Percentiles rank a stretch among this genome's conserved stretches.
These are phyloP conservation scores for Daldinia childiae DNA, from an alignment of 495 filamentous ascomycete genomes.

Conservation along the genomic window DNA sequence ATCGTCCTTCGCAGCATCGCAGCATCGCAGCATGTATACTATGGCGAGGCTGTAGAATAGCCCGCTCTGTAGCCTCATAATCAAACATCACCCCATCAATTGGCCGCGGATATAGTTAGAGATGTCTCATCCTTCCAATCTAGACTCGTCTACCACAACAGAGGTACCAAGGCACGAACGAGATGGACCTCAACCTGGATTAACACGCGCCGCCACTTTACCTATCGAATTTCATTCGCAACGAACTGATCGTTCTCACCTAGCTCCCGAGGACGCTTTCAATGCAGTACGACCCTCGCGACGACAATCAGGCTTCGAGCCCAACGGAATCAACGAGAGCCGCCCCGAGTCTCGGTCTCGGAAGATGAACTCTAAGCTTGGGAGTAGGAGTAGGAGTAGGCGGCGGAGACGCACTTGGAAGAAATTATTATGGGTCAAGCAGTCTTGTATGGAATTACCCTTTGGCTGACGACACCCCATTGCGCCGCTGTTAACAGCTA, in stretches of 20 bases:
- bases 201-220: constrained; percentile 55
- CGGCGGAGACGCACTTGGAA: constrained; percentile 80
- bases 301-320: constrained; percentile 58
- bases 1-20: constrained; percentile 2
- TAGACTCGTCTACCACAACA: constrained; percentile 11
- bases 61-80: constrained; percentile 9
- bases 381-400: constrained; percentile 64
- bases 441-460: constrained; percentile 72
- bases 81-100: background rate
- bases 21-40: constrained; percentile 8
- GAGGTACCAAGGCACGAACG: constrained; percentile 2
- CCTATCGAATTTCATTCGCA: constrained; percentile 49
- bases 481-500: constrained; percentile 8
- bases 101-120: background rate
- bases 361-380: constrained; percentile 46
- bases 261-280: constrained; percentile 88
- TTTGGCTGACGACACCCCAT: background rate
- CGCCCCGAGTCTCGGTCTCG: constrained; percentile 59
- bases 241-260: constrained; percentile 61
- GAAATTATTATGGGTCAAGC: constrained; percentile 97
- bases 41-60: constrained; percentile 23
- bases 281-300: constrained; percentile 66
- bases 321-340: constrained; percentile 46
- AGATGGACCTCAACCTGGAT: constrained; percentile 32
- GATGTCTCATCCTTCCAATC: constrained; percentile 21